These are phyloP conservation scores for Lodderomyces elongisporus DNA, from an alignment of 1,139 yeast genomes.

Conservation along the genomic window DNA sequence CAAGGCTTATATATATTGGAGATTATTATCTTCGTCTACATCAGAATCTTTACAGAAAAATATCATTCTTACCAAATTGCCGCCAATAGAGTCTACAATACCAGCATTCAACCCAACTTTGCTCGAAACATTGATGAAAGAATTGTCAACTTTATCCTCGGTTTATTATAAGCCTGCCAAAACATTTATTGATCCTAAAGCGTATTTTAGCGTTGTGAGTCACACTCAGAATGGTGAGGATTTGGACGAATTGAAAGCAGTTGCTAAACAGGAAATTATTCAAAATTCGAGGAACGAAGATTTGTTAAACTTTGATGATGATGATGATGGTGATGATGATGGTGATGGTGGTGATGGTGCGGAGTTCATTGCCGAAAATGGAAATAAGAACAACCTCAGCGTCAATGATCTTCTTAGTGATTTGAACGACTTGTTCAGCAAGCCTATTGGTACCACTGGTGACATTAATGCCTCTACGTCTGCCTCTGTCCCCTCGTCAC, in stretches of 20 bases:
- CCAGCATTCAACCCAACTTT: constrained; percentile 66
- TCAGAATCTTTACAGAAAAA: constrained; percentile 43
- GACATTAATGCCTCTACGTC: too few species aligned
- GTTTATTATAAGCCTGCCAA: constrained; percentile 84
- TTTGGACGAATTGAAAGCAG: constrained; percentile 69
- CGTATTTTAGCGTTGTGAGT: constrained; percentile 26
- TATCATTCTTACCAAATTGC: constrained; percentile 57
- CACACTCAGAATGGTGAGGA: constrained; percentile 16
- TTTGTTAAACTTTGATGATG: constrained; percentile 76
- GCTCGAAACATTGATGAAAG: constrained; percentile 63
- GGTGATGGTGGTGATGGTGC: constrained; percentile 10
- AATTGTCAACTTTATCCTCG: constrained; percentile 80
- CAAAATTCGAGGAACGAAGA: constrained; percentile 66
- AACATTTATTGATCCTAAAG: constrained; percentile 49
- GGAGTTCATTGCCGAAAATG: not conserved
- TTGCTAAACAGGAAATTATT: constrained; percentile 75
- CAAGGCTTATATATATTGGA: constrained; percentile 92
- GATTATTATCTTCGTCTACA: constrained; percentile 62
- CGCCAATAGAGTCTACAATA: constrained; percentile 68
- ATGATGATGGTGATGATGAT: constrained; percentile 33
- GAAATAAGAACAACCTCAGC: constrained; percentile 6
- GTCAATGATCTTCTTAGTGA: constrained; percentile 49
- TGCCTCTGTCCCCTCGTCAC: constrained; percentile 10
- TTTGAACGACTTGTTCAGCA: constrained; percentile 60
- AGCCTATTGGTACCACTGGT: constrained; percentile 19